phyloP scores from a whole-genome alignment of 1,139 yeast species.

The Candida smagusa region DNA sequence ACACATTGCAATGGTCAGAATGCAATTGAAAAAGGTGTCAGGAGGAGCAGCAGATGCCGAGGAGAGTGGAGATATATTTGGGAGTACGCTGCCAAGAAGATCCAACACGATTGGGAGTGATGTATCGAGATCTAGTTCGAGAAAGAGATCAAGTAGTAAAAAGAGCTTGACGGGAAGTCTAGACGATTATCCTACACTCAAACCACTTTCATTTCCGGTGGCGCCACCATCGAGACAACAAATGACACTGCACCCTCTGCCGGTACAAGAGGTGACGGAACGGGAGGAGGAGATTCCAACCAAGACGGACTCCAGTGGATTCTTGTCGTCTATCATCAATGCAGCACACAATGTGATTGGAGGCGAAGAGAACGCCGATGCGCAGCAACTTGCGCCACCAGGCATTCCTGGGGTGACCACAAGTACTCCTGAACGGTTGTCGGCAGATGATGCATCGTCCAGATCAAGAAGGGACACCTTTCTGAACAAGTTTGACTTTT shows the following conservation, averaged over 20 bases:
- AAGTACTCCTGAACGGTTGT: constrained; percentile 6
- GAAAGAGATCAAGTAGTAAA: not conserved
- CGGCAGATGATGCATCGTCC: not conserved
- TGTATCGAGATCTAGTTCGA: not conserved
- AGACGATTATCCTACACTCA: not conserved
- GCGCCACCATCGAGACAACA: not conserved
- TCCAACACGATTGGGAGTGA: not conserved
- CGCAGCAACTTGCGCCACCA: constrained; percentile 4
- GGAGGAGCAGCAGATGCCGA: not conserved
- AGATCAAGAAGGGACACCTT: constrained; percentile 11
- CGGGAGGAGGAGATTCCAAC: constrained; percentile 1
- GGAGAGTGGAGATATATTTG: not conserved
- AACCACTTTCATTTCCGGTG: not conserved
- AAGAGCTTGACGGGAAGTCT: not conserved
- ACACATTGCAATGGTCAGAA: constrained; percentile 1
- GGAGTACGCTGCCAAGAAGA: not conserved
- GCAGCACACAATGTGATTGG: constrained; percentile 26
- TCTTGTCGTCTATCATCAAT: constrained; percentile 24
- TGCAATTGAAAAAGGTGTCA: constrained; percentile 2
- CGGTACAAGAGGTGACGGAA: constrained; percentile 6
- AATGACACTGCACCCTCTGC: constrained; percentile 6
- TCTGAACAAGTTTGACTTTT: constrained; percentile 16
- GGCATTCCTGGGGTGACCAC: constrained; percentile 2
- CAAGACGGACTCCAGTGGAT: constrained; percentile 20
- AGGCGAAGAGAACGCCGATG: constrained; percentile 2